Percentiles rank a stretch among this genome's conserved stretches.
These are phyloP conservation scores for Starmerella davenportii DNA, from an alignment of 805 yeast species.

Conservation along the genomic window DNA sequence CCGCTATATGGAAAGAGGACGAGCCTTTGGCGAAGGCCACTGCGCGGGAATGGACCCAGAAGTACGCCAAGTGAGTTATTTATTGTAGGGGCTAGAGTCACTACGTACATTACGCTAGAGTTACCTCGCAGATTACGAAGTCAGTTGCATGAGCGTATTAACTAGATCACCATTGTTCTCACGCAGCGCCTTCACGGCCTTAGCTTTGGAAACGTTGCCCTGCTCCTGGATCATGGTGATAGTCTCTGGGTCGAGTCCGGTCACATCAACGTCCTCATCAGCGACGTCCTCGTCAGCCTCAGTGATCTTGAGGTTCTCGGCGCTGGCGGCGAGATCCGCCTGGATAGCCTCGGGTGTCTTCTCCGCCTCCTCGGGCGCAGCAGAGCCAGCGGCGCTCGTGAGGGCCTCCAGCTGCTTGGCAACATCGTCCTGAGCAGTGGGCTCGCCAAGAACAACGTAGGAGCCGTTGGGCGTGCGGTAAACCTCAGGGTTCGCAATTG, in stretches of 20 bases:
- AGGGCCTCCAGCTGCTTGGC: constrained; percentile 52
- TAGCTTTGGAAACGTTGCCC: constrained; percentile 71
- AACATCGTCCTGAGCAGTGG: constrained; percentile 61
- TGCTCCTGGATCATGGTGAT: constrained; percentile 78
- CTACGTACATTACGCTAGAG: too few species aligned
- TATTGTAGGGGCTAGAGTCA: too few species aligned
- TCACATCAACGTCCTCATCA: constrained; percentile 62
- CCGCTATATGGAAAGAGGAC: constrained; percentile 85
- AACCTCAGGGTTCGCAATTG: constrained; percentile 87
- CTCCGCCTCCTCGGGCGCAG: constrained; percentile 28
- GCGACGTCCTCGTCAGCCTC: constrained; percentile 33
- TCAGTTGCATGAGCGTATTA: constrained; percentile 66
- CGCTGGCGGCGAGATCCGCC: constrained; percentile 22
- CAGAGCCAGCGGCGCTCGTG: constrained; percentile 25
- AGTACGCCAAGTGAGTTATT: constrained; percentile 29
- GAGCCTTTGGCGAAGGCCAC: constrained; percentile 63
- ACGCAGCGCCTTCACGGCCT: constrained; percentile 81
- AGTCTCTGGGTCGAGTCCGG: constrained; percentile 69
- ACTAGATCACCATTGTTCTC: constrained; percentile 86
- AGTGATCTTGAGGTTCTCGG: constrained; percentile 13
- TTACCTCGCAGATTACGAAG: constrained; percentile 17
- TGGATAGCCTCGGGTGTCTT: constrained; percentile 19
- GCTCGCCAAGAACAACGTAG: constrained; percentile 94
- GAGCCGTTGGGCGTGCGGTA: constrained; percentile 86
- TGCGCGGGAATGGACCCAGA: constrained; percentile 58